A percentile compares a stretch with the other conserved stretches of the same genome.
These are phyloP conservation scores for Trichoderma polysporum DNA, from an alignment of 2,329 filamentous ascomycete species.

Conservation along the genomic window DNA sequence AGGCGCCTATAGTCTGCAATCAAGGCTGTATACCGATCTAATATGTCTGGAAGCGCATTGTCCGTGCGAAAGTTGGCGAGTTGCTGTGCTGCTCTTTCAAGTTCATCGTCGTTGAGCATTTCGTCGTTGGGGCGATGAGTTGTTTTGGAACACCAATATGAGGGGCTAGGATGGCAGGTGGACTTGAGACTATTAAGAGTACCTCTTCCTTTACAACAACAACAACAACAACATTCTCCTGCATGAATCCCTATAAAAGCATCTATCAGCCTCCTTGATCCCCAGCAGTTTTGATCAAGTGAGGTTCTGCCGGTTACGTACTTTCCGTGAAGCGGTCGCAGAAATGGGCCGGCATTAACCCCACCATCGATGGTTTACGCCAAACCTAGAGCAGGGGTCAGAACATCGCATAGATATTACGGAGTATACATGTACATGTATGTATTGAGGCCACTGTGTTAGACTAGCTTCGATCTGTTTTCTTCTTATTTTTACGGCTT, in stretches of 20 bases:
- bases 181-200: not conserved
- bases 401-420: not conserved
- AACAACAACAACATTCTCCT: not conserved
- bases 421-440: not conserved
- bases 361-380: not conserved
- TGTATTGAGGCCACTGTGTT: no score
- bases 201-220: not conserved
- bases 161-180: not conserved
- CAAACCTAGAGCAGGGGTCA: not conserved
- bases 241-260: no score
- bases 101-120: constrained; percentile 32
- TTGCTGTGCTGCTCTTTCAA: constrained; percentile 29
- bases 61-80: constrained; percentile 34
- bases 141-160: not conserved
- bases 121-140: not conserved
- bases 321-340: not conserved
- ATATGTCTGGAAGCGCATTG: constrained; percentile 31
- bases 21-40: constrained; percentile 38
- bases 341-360: not conserved
- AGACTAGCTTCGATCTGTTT: no score
- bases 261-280: not conserved
- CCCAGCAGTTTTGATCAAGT: not conserved
- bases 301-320: not conserved
- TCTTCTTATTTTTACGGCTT: no score
- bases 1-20: constrained; percentile 55